These are phyloP conservation scores for Globisporangium nagaii DNA, from an alignment of 352 stramenopile genomes.

Conservation along the genomic window DNA sequence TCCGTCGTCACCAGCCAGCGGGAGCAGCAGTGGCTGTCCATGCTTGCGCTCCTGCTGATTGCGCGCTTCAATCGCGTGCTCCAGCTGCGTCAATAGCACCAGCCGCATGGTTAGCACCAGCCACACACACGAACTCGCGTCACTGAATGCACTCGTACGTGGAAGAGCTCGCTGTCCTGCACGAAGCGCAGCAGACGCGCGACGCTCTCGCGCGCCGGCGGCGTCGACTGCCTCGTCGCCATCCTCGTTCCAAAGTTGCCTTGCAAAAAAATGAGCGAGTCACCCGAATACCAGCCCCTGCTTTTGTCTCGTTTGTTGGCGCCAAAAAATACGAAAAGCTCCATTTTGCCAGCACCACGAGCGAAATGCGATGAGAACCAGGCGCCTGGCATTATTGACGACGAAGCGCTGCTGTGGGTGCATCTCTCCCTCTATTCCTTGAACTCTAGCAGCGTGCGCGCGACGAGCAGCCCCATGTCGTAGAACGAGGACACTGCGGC, in stretches of 20 bases:
- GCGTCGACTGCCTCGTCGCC: conserved; percentile 2
- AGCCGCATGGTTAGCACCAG: neutral
- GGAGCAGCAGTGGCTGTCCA: conserved; percentile 12
- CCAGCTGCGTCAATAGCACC: conserved; percentile 19
- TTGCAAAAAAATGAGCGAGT: neutral
- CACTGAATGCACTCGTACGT: conserved; percentile 18
- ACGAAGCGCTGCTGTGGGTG: no score
- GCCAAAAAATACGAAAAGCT: neutral
- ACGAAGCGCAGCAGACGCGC: conserved; percentile 37
- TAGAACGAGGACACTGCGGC: conserved; percentile 85
- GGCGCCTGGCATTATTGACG: no score
- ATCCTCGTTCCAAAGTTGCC: neutral
- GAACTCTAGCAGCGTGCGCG: conserved; percentile 80
- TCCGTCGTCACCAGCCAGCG: neutral
- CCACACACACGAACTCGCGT: no score
- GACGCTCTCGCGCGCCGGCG: conserved; percentile 19
- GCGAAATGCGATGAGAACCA: no score
- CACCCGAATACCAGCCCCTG: conserved; percentile 3
- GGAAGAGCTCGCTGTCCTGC: conserved; percentile 32
- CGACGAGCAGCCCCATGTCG: conserved; percentile 74
- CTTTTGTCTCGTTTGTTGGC: no score
- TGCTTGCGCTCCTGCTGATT: neutral
- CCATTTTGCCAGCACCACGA: no score
- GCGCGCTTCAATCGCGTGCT: conserved; percentile 26
- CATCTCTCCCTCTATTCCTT: conserved; percentile 78